Evolutionary conservation across 495 filamentous ascomycete species (phyloP), one percentile per base, ranked within the genome.

Genomic region (Neurospora sp.): DNA sequence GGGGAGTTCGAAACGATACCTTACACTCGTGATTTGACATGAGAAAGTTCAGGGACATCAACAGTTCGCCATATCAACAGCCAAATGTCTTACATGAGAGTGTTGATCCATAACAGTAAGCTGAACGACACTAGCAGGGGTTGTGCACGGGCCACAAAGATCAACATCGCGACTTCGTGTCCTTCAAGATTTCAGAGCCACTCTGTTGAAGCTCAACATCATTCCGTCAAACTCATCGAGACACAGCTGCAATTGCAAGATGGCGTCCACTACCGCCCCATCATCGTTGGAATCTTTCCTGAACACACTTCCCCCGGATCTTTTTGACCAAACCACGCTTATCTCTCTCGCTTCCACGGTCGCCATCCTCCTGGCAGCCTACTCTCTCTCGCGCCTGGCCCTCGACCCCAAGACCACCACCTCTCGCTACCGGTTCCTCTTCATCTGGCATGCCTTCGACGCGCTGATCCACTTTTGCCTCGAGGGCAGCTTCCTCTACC

Each of bases 361-460:
- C 66, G 81, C 81, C 54, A 84, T 90, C 69, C 80, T 90, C 16
- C 72, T 74, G 44, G 75, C 80, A 71, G 84, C 87, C 39, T 85
- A 87, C 76, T 74, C 72, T 49, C 73, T 86, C 62, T 88, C 88
- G 6, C 78, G 83, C 27, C 70, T 71, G 31, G 74, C 80, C 14
- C 86, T 90, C 39, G 78, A 83, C 23, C 75, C 77, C 9, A 74
- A 38, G 5, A 72, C 75, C 2, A 83, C 86, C 37, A 74, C 82
- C 2, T 44, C 37, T 0, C 72, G 79, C 76, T 75, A 83, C 76
- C 93, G 94, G 75, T 78, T 91, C 77, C 90, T 98, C 75, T 97
- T 96, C 87, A 89, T 94, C 85, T 98, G 95, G 95, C 95, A 97
- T 86, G 86, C 90, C 75, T 97, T 97, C 85, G 93, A 97, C 82